Base-by-base conservation (phyloP, 139 green algal genomes). In the Tetratostichococcus sp. region DNA sequence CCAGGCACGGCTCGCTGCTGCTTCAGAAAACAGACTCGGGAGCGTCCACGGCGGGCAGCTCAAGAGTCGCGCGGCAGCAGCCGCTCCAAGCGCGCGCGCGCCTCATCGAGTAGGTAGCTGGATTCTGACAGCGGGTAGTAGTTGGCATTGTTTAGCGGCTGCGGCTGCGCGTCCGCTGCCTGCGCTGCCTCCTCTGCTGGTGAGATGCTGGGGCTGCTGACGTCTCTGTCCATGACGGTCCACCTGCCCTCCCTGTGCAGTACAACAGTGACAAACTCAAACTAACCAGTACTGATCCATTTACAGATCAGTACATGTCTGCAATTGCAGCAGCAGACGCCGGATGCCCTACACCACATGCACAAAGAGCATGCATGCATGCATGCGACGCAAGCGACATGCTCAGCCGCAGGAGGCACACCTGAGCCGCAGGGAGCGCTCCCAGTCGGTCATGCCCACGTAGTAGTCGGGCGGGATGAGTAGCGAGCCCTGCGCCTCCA, bases 401-500 rank as follows among this genome's bases (percentile, higher is more conserved):
- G n/a, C n/a, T n/a, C n/a, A n/a, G n/a, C n/a, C n/a, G n/a, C n/a
- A n/a, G n/a, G n/a, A n/a, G n/a, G n/a, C 65, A 30, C 58, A 82
- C 77, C 77, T 75, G 42, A 95, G 83, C 6, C 84, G 75, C 65
- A 94, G 69, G 3, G 86, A 85, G 28, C 91, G 86, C 83, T 96
- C 91, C 91, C 91, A 96, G 69, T 96, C 91, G 5, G 91, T 96
- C 26, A 95, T 59, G 30, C 79, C 78, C 5, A 79, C 80, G 69
- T 96, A 95, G 75, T 82, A 86, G 72, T 96, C 91, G 1, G 91
- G 91, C 2, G 91, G 91, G 33, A 90, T 91, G 65, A 96, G 81
- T 30, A 91, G 76, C 1, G 80, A 86, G 65, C 91, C 91, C 3
- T 68, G 31, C 5, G 84, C 83, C 84, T 96, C 91, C 70, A 96